phyloP scores from a whole-genome alignment of 495 filamentous ascomycete species.

The Neurospora pannonica region DNA sequence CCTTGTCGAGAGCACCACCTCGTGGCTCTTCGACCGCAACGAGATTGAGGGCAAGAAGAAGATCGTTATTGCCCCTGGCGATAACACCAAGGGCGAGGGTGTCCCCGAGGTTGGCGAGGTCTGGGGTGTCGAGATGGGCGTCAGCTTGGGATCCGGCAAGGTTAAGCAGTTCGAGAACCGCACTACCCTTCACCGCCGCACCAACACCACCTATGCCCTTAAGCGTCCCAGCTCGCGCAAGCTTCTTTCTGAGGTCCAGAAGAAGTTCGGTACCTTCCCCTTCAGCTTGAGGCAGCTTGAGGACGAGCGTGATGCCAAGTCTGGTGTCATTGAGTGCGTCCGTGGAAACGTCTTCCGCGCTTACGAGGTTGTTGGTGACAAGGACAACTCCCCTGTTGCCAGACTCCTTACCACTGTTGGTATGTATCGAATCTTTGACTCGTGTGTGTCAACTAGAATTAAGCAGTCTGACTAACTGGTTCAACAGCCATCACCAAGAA shows the following conservation, averaged over 20 bases:
- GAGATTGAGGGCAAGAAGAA: constrained; percentile 98
- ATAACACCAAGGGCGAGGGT: constrained; percentile 84
- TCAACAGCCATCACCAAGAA: constrained; percentile 92
- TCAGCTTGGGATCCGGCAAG: constrained; percentile 86
- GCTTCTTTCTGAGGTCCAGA: constrained; percentile 82
- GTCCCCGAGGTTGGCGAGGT: constrained; percentile 85
- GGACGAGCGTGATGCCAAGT: constrained; percentile 92
- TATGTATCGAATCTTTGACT: constrained; percentile 37
- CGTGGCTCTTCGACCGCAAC: constrained; percentile 89
- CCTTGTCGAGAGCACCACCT: constrained; percentile 93
- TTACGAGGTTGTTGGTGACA: constrained; percentile 91
- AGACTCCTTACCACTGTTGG: constrained; percentile 84
- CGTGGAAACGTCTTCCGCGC: constrained; percentile 81
- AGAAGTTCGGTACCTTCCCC: constrained; percentile 95
- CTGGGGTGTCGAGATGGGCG: constrained; percentile 94
- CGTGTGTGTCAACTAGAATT: background rate
- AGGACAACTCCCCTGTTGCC: constrained; percentile 73
- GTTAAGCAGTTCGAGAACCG: constrained; percentile 83
- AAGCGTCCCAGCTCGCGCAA: constrained; percentile 89
- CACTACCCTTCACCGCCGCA: constrained; percentile 85
- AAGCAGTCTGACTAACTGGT: constrained; percentile 9
- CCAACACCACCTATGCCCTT: constrained; percentile 76
- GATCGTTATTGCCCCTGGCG: constrained; percentile 83
- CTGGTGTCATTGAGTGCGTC: constrained; percentile 91
- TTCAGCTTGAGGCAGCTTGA: constrained; percentile 96